A percentile compares a stretch with the other conserved stretches of the same genome.
Conservation (phyloP, 768 basidiomycete genomes). For the Cantharellus anzutake region DNA sequence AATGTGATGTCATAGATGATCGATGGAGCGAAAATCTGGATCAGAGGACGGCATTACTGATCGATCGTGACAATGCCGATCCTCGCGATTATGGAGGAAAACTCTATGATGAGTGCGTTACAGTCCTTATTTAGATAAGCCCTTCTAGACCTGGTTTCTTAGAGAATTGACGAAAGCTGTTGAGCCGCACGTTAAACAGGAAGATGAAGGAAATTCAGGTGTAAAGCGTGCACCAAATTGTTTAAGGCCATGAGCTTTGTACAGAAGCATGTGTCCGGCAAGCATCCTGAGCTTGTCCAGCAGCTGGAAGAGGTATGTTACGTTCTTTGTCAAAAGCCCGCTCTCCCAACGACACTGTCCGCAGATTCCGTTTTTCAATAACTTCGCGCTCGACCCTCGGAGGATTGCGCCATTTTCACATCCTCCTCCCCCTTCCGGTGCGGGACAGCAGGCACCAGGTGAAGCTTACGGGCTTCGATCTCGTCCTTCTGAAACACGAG, state of each 20-base stretch:
- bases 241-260: conserved; percentile 97
- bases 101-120: conserved; percentile 65
- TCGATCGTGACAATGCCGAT: conserved; percentile 64
- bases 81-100: conserved; percentile 80
- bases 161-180: conserved; percentile 71
- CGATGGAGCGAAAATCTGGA: conserved; percentile 86
- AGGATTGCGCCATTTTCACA: conserved; percentile 74
- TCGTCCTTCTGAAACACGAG: neutral
- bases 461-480: conserved; percentile 69
- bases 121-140: neutral
- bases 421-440: conserved; percentile 49
- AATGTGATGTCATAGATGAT: conserved; percentile 34
- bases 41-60: conserved; percentile 60
- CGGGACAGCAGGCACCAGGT: conserved; percentile 53
- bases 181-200: conserved; percentile 73
- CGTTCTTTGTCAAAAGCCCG: neutral
- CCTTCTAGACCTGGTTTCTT: conserved; percentile 7
- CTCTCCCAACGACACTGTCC: conserved; percentile 5
- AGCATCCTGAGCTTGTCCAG: conserved; percentile 70
- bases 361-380: conserved; percentile 82
- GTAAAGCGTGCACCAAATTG: conserved; percentile 89
- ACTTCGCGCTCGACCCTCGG: conserved; percentile 90
- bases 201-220: conserved; percentile 92
- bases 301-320: conserved; percentile 60
- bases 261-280: conserved; percentile 92